These are phyloP conservation scores for Ophiosphaerella herpotricha DNA, from an alignment of 2,329 filamentous ascomycete species.

Conservation along the genomic window DNA sequence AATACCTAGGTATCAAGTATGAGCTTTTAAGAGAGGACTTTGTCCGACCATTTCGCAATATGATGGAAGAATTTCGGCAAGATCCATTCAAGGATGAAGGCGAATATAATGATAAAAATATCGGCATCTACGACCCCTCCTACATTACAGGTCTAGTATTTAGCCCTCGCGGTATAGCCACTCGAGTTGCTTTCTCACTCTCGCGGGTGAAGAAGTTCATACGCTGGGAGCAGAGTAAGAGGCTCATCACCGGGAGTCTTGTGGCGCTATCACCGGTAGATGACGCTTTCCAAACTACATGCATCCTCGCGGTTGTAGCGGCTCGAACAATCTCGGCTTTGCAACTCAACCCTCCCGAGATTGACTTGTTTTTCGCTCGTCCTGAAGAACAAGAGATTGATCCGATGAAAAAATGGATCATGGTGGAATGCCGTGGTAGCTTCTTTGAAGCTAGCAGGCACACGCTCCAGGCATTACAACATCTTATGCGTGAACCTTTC, in stretches of 20 bases:
- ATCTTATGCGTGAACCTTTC: conserved; percentile 64
- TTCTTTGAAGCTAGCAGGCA: conserved; percentile 81
- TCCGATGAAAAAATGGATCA: conserved; percentile 70
- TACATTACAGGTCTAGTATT: conserved; percentile 69
- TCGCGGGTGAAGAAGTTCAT: conserved; percentile 68
- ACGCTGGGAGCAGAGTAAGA: conserved; percentile 67
- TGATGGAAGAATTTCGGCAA: conserved; percentile 55
- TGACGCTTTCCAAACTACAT: conserved; percentile 68
- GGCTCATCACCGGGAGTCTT: conserved; percentile 59
- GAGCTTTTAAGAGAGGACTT: conserved; percentile 76
- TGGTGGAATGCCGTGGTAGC: conserved; percentile 74
- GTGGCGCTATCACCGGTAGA: conserved; percentile 59
- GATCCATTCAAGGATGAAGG: conserved; percentile 55
- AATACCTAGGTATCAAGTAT: conserved; percentile 76
- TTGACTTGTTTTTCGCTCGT: conserved; percentile 75
- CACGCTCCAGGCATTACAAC: conserved; percentile 73
- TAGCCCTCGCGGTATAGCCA: conserved; percentile 65
- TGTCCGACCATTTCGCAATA: conserved; percentile 68
- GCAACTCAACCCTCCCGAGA: conserved; percentile 67
- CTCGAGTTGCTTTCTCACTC: conserved; percentile 72
- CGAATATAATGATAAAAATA: conserved; percentile 39
- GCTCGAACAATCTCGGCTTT: conserved; percentile 68
- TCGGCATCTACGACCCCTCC: conserved; percentile 57
- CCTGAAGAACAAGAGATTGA: conserved; percentile 68
- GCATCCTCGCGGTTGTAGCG: conserved; percentile 73